A percentile compares a stretch with the other conserved stretches of the same genome.
phyloP scores from a whole-genome alignment of 345 rosid species.

The Balakata baccata region DNA sequence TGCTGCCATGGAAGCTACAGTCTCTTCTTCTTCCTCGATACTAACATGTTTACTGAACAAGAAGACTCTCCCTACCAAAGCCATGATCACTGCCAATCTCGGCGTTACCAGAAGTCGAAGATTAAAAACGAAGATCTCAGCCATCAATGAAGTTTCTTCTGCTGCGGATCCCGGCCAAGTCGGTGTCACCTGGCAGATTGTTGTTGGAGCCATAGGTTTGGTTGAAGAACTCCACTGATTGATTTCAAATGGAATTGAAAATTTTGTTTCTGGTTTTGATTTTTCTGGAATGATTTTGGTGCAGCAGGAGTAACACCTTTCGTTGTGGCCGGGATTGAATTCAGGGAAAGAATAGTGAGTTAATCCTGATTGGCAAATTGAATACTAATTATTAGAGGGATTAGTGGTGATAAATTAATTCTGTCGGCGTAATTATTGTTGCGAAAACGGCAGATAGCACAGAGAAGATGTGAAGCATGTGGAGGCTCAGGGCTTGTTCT shows the following conservation, averaged over 20 bases:
- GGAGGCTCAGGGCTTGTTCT: constrained; percentile 72
- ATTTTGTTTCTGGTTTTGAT: background rate
- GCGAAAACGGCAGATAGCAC: constrained; percentile 52
- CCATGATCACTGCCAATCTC: background rate
- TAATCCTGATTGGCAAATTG: background rate
- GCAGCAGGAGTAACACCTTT: constrained; percentile 83
- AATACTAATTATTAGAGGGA: background rate
- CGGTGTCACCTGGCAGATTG: constrained; percentile 70
- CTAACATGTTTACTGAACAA: constrained; percentile 2
- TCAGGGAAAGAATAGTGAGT: constrained; percentile 82
- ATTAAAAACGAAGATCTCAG: constrained; percentile 22
- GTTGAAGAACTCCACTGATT: background rate
- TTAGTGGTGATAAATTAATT: too few relatives aligned
- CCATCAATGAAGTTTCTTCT: constrained; percentile 35
- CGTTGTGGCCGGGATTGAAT: constrained; percentile 82
- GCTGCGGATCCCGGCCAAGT: constrained; percentile 40
- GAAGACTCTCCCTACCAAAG: constrained; percentile 1
- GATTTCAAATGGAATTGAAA: background rate
- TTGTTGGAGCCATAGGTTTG: constrained; percentile 65
- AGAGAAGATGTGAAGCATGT: constrained; percentile 68
- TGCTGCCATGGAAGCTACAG: constrained; percentile 4
- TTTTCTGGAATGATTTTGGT: background rate
- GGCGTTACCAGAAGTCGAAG: constrained; percentile 16
- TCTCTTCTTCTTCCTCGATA: background rate
- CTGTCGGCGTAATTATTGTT: background rate